phyloP scores from a whole-genome alignment of 2,329 filamentous ascomycete genomes.

The Apiospora saccharicola region DNA sequence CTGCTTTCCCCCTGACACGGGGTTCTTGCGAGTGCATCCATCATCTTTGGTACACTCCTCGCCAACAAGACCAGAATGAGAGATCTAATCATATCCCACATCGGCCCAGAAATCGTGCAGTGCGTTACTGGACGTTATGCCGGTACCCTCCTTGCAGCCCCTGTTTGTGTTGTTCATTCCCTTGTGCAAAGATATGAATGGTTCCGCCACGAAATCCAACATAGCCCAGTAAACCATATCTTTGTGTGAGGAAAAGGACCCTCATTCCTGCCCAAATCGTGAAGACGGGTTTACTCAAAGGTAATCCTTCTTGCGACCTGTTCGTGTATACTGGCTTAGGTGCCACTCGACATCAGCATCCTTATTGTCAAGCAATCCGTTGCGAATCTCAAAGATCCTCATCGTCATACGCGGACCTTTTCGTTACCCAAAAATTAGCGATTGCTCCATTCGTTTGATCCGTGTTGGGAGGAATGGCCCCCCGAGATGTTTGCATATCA shows the following conservation, averaged over 20 bases:
- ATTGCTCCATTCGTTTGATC: background rate
- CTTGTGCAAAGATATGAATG: constrained; percentile 35
- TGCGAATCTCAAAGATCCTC: constrained; percentile 90
- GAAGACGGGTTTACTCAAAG: constrained; percentile 60
- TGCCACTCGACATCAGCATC: constrained; percentile 97
- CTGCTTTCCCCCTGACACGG: background rate
- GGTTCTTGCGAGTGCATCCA: background rate
- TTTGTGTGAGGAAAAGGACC: constrained; percentile 32
- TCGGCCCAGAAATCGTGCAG: constrained; percentile 30
- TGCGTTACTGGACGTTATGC: constrained; percentile 29
- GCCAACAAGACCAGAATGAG: constrained; percentile 1
- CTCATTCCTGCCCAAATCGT: background rate
- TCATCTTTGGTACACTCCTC: background rate
- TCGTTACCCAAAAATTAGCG: background rate
- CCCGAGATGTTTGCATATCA: background rate
- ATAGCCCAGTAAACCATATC: constrained; percentile 33
- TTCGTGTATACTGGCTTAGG: constrained; percentile 93
- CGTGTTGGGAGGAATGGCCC: background rate
- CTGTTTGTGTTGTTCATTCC: constrained; percentile 31
- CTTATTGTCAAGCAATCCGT: constrained; percentile 91
- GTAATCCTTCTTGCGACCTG: constrained; percentile 94
- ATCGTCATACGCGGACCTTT: constrained; percentile 86
- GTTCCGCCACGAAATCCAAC: constrained; percentile 34
- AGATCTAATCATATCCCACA: background rate
- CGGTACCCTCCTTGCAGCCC: constrained; percentile 26